phyloP scores from a whole-genome alignment of 1,284 basidiomycete genomes.

The Schizophyllum amplum region DNA sequence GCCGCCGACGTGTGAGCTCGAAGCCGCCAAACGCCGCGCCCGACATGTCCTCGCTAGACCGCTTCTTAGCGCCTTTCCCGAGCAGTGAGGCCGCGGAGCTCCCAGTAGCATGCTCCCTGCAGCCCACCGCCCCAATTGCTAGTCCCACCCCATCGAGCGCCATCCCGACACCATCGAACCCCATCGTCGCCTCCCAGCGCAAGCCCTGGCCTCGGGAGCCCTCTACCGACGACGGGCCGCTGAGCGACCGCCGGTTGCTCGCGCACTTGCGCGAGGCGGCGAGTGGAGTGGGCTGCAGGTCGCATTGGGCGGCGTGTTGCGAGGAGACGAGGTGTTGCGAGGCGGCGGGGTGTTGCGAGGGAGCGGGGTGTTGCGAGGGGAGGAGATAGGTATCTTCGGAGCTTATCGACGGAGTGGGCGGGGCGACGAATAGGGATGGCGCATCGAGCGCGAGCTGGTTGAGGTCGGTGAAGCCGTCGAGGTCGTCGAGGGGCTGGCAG shows the following conservation, averaged over 20 bases:
- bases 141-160: background rate
- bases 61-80: background rate
- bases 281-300: background rate
- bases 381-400: background rate
- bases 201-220: no score
- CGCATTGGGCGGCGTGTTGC: background rate
- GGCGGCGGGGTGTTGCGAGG: background rate
- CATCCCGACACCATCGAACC: background rate
- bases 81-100: background rate
- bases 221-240: background rate
- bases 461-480: background rate
- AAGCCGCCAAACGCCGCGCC: background rate
- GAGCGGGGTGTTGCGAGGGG: background rate
- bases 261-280: background rate
- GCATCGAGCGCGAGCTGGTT: background rate
- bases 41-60: background rate
- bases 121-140: background rate
- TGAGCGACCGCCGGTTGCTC: background rate
- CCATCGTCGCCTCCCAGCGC: background rate
- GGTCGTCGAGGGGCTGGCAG: background rate
- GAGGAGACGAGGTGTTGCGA: background rate
- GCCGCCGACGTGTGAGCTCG: background rate
- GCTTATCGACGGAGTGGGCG: background rate
- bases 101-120: no score
- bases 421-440: no score